Evolutionary conservation across 1,284 basidiomycete genomes (phyloP), one percentile per base, ranked within the genome.

Genomic region (Melampsora allii-populina): DNA sequence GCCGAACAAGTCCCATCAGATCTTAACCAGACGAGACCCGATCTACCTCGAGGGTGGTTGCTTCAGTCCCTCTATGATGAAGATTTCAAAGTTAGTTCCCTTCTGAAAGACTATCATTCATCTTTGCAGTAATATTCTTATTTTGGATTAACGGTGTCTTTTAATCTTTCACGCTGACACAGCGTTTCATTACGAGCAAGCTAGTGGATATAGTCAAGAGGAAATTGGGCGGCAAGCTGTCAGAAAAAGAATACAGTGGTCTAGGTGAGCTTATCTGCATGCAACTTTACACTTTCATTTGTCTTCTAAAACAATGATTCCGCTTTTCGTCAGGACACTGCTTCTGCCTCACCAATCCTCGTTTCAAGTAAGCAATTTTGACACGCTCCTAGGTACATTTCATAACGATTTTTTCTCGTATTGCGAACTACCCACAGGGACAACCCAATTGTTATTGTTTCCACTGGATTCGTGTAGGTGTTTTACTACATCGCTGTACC

Each of bases 141-240:
- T 10, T 21, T 50, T 12, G 3, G 5, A 19, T 50, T 50, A 5
- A 19, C 12, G 14, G 17, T 2, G 3, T 50, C 24, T 50, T 50
- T 0, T 50, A n/a, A 3, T 50, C 1, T 50, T 4, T 50, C 19
- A 9, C 6, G 5, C 31, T 14, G 36, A 56, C 36, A 12, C 36
- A 73, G 69, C 31, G 56, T 42, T 66, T 73, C 45, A 58, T 73
- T 42, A 66, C 69, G 31, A 48, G 27, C 39, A 73, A 73, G 45
- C 24, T 73, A n/a, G 48, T 73, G 2, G 69, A 73, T 21, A 42
- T 73, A 21, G 59, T 53, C 5, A 73, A 42, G 31, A 65, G 45
- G 50, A 65, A 73, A 48, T 39, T 73, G 7, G 48, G 56, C 19
- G 59, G 56, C 29, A 53, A 58, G 53, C 24, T 73, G 7, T 46